Evolutionary conservation across 768 basidiomycete species (phyloP).

Genomic region (Boletus sp.): DNA sequence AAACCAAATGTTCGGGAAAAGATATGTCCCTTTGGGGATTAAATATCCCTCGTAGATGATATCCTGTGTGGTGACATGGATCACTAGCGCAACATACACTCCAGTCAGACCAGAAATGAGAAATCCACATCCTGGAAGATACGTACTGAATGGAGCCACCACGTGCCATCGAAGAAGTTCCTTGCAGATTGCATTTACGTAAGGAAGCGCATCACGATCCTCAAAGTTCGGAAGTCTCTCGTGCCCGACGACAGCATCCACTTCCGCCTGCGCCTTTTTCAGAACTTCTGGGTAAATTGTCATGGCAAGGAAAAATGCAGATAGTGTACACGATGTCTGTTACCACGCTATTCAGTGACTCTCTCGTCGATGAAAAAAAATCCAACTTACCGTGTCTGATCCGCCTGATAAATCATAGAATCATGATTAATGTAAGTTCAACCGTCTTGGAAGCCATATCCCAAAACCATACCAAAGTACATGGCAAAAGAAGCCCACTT

Average conservation of each 20-base stretch:
- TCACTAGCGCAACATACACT: background rate
- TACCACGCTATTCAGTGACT: slow-evolving; percentile 1
- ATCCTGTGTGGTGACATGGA: background rate
- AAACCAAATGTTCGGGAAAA: slow-evolving; percentile 10
- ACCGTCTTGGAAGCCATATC: background rate
- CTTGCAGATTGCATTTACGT: slow-evolving; percentile 15
- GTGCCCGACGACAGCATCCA: slow-evolving; percentile 8
- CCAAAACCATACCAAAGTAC: slow-evolving; percentile 11
- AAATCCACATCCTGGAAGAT: background rate
- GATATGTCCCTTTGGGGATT: slow-evolving; percentile 19
- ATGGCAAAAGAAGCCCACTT: slow-evolving; percentile 17
- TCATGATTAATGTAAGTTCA: background rate
- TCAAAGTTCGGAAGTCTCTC: slow-evolving; percentile 10
- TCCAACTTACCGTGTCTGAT: slow-evolving; percentile 15
- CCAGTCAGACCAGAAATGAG: background rate
- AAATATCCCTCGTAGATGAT: slow-evolving; percentile 13
- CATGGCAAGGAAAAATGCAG: slow-evolving; percentile 21
- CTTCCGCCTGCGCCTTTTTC: slow-evolving; percentile 10
- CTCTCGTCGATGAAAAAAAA: slow-evolving; percentile 25
- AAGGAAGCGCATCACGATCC: slow-evolving; percentile 14
- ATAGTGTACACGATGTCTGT: slow-evolving; percentile 9
- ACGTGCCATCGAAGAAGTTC: slow-evolving; percentile 11
- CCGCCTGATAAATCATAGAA: slow-evolving; percentile 21
- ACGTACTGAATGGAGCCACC: background rate
- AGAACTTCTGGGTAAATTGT: slow-evolving; percentile 4